A percentile compares a stretch with the other conserved stretches of the same genome.
These are phyloP conservation scores for Daldinia bambusicola DNA, from an alignment of 495 filamentous ascomycete species.

Conservation along the genomic window DNA sequence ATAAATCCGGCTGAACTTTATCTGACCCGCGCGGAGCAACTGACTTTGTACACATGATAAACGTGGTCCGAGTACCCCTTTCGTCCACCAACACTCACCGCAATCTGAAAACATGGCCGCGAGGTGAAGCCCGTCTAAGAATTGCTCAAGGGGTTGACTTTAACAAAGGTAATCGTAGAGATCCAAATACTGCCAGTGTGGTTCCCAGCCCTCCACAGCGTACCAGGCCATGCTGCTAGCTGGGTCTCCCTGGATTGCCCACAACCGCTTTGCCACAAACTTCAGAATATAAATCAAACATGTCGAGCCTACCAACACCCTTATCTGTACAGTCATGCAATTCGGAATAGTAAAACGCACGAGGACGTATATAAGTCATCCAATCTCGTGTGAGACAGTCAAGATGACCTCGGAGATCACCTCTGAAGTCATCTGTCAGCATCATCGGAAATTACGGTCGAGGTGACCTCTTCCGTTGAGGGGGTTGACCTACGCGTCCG, in stretches of 20 bases:
- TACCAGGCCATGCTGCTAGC: conserved; percentile 36
- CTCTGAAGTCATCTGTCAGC: conserved; percentile 47
- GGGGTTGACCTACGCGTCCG: conserved; percentile 62
- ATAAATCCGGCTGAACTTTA: conserved; percentile 27
- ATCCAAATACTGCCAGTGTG: conserved; percentile 42
- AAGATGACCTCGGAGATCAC: conserved; percentile 40
- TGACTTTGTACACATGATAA: conserved; percentile 43
- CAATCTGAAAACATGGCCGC: conserved; percentile 37
- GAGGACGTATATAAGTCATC: conserved; percentile 23
- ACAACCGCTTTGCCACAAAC: conserved; percentile 32
- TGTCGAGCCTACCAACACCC: conserved; percentile 43
- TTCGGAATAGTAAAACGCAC: conserved; percentile 31
- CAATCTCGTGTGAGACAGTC: conserved; percentile 31
- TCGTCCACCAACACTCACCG: conserved; percentile 33
- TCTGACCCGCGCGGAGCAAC: conserved; percentile 28
- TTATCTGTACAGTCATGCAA: conserved; percentile 41
- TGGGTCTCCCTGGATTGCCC: conserved; percentile 24
- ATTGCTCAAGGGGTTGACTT: conserved; percentile 32
- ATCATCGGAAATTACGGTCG: conserved; percentile 37
- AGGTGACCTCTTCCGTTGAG: conserved; percentile 48
- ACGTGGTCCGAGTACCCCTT: conserved; percentile 20
- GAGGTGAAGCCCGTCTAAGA: conserved; percentile 44
- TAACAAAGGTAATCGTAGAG: conserved; percentile 41
- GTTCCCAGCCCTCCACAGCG: conserved; percentile 44
- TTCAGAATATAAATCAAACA: conserved; percentile 42